phyloP scores from a whole-genome alignment of 805 yeast genomes.

The Saccharomycopsis babjevae region DNA sequence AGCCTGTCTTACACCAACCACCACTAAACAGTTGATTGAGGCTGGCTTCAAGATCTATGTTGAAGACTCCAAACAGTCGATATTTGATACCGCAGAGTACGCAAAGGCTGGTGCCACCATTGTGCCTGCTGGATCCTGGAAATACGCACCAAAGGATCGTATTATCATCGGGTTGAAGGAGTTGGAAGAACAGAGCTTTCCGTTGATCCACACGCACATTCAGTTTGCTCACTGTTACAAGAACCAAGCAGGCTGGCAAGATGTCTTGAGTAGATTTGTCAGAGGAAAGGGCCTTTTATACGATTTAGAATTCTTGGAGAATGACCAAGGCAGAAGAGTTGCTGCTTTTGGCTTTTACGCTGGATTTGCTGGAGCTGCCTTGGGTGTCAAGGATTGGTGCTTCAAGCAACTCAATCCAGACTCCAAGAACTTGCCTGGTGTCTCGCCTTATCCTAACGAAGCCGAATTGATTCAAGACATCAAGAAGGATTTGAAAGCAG shows the following conservation, averaged over 20 bases:
- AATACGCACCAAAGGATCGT: constrained; percentile 79
- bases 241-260: constrained; percentile 95
- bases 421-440: constrained; percentile 62
- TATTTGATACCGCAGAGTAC: constrained; percentile 70
- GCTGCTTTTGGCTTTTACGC: constrained; percentile 99
- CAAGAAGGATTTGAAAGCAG: constrained; percentile 47
- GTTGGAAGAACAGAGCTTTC: constrained; percentile 79
- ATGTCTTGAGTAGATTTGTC: constrained; percentile 80
- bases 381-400: constrained; percentile 92
- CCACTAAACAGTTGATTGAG: constrained; percentile 70
- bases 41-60: constrained; percentile 86
- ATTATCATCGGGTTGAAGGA: constrained; percentile 91
- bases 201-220: constrained; percentile 89
- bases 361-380: constrained; percentile 99
- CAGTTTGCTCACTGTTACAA: constrained; percentile 99
- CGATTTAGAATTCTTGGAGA: constrained; percentile 89
- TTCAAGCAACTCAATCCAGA: constrained; percentile 64
- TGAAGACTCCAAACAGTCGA: constrained; percentile 79
- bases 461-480: constrained; percentile 62
- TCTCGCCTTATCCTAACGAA: constrained; percentile 78
- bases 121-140: constrained; percentile 94
- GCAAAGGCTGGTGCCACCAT: constrained; percentile 71
- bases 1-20: constrained; percentile 91
- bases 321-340: constrained; percentile 93
- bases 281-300: constrained; percentile 84